Conservation (phyloP, 257 asterid species). For the Nicotiana obtusifolia region DNA sequence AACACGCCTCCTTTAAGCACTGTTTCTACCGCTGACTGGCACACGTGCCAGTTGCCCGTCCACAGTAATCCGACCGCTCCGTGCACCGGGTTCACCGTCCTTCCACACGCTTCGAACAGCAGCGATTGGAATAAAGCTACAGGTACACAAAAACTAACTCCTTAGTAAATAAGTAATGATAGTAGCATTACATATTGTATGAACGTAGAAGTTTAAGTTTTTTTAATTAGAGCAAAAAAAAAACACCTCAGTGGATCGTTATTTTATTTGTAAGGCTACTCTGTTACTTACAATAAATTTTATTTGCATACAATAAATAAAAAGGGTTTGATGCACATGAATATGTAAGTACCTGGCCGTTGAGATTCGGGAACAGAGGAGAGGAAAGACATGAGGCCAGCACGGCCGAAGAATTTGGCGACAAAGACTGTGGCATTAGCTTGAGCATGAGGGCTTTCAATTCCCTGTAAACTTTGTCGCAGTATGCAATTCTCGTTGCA, state of each 20-base stretch:
- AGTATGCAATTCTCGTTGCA: constrained; percentile 73
- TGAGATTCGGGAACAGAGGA: constrained; percentile 62
- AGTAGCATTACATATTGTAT: too few species aligned
- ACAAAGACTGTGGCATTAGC: constrained; percentile 85
- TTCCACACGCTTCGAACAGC: constrained; percentile 76
- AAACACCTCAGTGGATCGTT: too few species aligned
- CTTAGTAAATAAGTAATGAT: not conserved
- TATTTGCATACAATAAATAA: too few species aligned
- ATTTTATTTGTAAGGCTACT: too few species aligned
- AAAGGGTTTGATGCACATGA: not conserved
- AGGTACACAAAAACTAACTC: not conserved
- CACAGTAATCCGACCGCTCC: constrained; percentile 71
- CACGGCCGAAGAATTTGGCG: constrained; percentile 88
- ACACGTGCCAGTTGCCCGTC: constrained; percentile 79
- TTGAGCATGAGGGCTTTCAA: constrained; percentile 59
- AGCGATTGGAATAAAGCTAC: constrained; percentile 80
- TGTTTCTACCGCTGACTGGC: constrained; percentile 80
- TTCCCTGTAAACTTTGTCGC: constrained; percentile 49
- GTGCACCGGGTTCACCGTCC: constrained; percentile 78
- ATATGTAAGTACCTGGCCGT: constrained; percentile 38
- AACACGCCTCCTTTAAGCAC: constrained; percentile 67
- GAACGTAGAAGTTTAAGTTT: too few species aligned
- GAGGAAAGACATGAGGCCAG: constrained; percentile 84
- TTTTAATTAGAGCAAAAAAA: too few species aligned
- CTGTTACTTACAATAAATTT: too few species aligned